Percentiles rank a stretch among this genome's conserved stretches.
Evolutionary conservation across 2,329 filamentous ascomycete genomes (phyloP).

Genomic region (Whalleya microplaca): DNA sequence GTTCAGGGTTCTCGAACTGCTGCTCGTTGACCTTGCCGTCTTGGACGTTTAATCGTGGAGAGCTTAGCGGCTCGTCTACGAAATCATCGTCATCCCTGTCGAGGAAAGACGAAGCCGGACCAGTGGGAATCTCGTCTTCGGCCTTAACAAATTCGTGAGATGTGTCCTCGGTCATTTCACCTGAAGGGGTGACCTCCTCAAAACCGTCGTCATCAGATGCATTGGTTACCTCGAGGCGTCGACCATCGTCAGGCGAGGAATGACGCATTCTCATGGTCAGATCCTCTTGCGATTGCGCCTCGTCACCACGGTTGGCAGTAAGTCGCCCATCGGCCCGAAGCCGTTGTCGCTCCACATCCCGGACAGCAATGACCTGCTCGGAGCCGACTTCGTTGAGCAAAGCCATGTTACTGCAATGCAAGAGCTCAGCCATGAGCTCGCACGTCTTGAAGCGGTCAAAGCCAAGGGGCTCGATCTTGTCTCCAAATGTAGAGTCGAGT

Average conservation of each 20-base stretch:
- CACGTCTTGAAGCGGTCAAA: conserved; percentile 99
- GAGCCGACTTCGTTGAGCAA: conserved; percentile 89
- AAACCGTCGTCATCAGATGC: conserved; percentile 89
- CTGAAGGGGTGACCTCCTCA: conserved; percentile 77
- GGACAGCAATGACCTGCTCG: conserved; percentile 79
- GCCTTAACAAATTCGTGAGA: conserved; percentile 70
- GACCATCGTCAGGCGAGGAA: conserved; percentile 60
- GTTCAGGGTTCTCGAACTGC: conserved; percentile 58
- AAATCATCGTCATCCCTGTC: conserved; percentile 73
- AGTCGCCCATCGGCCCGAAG: conserved; percentile 79
- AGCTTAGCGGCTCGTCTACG: conserved; percentile 77
- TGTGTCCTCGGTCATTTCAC: conserved; percentile 73
- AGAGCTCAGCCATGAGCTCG: conserved; percentile 94
- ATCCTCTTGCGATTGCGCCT: conserved; percentile 59
- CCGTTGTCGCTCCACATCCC: conserved; percentile 81
- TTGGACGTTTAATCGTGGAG: conserved; percentile 65
- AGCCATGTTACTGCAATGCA: conserved; percentile 99
- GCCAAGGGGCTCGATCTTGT: conserved; percentile 88
- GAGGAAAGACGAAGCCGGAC: conserved; percentile 46
- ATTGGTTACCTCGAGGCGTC: conserved; percentile 77
- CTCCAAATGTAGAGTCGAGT: conserved; percentile 85
- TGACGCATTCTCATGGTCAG: conserved; percentile 62
- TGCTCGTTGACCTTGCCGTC: conserved; percentile 58
- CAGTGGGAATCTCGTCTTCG: conserved; percentile 53
- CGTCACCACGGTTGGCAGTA: conserved; percentile 47